These are phyloP conservation scores for Colletotrichum cereale DNA, from an alignment of 2,329 filamentous ascomycete species.

Conservation along the genomic window DNA sequence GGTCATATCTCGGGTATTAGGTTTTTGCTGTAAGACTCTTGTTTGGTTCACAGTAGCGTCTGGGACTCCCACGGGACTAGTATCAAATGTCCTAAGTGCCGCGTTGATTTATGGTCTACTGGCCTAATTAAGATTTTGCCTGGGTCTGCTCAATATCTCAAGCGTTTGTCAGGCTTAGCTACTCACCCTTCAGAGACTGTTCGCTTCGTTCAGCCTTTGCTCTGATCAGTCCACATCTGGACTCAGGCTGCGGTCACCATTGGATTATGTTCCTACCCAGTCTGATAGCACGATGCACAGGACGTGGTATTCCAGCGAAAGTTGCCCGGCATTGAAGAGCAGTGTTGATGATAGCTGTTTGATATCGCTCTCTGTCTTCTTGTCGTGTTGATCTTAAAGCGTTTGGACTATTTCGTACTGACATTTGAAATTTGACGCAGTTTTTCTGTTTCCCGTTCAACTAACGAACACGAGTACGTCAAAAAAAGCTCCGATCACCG, in stretches of 20 bases:
- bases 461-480: background rate
- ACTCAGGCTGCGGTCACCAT: conserved; percentile 7
- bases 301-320: background rate
- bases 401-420: too few species aligned
- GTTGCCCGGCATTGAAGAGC: background rate
- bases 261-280: background rate
- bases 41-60: background rate
- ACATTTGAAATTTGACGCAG: too few species aligned
- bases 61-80: background rate
- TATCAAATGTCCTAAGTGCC: background rate
- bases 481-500: too few species aligned
- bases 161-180: background rate
- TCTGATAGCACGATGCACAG: background rate
- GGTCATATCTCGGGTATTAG: conserved; percentile 11
- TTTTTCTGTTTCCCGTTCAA: too few species aligned
- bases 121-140: background rate
- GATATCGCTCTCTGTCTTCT: background rate
- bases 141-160: background rate
- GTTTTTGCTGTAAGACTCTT: background rate
- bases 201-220: background rate
- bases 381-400: background rate
- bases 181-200: background rate
- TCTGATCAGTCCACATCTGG: background rate
- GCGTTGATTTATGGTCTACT: background rate
- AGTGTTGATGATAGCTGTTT: background rate